Percentiles rank a stretch among this genome's conserved stretches.
These are phyloP conservation scores for Clitoria ternatea DNA, from an alignment of 306 rosid species.

Conservation along the genomic window DNA sequence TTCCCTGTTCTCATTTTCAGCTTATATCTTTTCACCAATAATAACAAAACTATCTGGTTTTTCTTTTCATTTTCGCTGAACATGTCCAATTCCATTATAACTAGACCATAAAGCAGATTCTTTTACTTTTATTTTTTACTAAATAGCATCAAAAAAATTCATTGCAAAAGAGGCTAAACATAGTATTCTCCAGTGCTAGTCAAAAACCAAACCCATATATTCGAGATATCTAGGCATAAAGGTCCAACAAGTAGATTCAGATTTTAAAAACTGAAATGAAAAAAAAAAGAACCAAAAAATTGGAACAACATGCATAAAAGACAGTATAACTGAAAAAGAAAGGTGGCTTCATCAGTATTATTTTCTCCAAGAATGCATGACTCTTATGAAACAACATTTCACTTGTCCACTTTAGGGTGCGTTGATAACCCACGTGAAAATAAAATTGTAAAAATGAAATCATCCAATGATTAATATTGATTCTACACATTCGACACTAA, in stretches of 20 bases:
- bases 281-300: not conserved
- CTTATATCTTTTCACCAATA: not conserved
- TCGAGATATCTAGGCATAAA: not conserved
- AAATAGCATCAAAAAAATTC: not conserved
- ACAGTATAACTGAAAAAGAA: not conserved
- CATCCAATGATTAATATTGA: too few species aligned
- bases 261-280: not conserved
- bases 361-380: conserved; percentile 1
- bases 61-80: too few species aligned
- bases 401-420: not conserved
- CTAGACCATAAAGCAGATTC: not conserved
- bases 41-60: not conserved
- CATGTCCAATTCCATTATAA: not conserved
- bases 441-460: too few species aligned
- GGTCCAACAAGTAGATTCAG: not conserved
- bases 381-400: not conserved
- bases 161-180: not conserved
- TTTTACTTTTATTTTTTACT: not conserved
- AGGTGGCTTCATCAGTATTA: not conserved
- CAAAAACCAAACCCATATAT: not conserved
- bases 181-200: not conserved
- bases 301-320: not conserved
- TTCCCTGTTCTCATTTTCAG: not conserved
- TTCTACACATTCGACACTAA: too few species aligned
- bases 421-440: too few species aligned